phyloP scores from a whole-genome alignment of 495 filamentous ascomycete species.

The Tuber umbilicatum region DNA sequence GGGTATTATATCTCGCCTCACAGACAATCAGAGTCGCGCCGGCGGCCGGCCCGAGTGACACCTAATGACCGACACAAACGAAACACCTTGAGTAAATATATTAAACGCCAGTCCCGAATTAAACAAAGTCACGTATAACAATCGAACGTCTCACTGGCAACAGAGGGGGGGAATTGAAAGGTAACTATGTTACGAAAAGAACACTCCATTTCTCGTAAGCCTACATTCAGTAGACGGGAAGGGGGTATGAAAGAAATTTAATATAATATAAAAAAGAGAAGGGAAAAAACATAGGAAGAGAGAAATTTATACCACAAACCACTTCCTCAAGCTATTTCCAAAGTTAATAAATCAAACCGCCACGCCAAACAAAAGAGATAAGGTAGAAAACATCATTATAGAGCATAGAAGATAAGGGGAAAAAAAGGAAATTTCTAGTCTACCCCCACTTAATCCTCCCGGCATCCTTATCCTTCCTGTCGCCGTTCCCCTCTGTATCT shows the following conservation, averaged over 20 bases:
- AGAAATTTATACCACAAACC: neutral
- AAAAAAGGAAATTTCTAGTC: neutral
- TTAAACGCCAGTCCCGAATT: neutral
- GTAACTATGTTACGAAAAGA: neutral
- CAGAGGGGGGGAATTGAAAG: neutral
- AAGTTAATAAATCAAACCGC: neutral
- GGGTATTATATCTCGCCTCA: neutral
- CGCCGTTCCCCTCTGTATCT: neutral
- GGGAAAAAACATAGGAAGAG: neutral
- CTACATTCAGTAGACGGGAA: neutral
- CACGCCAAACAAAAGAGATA: neutral
- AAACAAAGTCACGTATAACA: neutral
- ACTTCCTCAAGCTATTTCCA: neutral
- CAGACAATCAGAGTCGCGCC: neutral
- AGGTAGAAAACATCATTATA: neutral
- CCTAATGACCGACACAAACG: neutral
- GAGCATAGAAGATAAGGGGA: neutral
- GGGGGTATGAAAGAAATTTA: neutral
- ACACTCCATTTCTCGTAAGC: neutral
- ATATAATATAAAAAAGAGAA: neutral
- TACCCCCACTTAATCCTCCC: constrained; percentile 25
- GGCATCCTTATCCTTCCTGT: constrained; percentile 17
- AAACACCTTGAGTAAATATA: neutral
- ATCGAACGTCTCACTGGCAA: neutral
- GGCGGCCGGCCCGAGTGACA: neutral